These are phyloP conservation scores for Teratosphaeria viscida DNA, from an alignment of 2,329 filamentous ascomycete genomes.

Conservation along the genomic window DNA sequence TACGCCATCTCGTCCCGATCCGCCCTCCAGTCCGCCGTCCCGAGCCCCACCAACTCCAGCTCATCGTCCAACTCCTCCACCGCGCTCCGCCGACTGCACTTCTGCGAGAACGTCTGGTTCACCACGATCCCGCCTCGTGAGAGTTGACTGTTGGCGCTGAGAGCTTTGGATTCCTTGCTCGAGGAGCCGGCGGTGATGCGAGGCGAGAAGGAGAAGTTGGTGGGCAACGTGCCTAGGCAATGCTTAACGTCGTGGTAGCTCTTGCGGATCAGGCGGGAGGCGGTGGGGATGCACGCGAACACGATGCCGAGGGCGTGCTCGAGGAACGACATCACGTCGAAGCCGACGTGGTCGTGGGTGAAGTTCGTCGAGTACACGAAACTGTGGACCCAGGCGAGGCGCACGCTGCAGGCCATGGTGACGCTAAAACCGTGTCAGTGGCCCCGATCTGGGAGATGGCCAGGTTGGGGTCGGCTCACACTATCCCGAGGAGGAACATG, in stretches of 20 bases:
- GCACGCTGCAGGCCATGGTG: background rate
- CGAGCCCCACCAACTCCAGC: background rate
- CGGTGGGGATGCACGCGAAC: background rate
- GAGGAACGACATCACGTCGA: background rate
- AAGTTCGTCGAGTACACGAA: constrained; percentile 1
- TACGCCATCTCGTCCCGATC: background rate
- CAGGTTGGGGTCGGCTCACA: background rate
- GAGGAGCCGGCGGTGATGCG: background rate
- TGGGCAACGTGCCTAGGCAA: background rate
- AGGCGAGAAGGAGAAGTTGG: background rate
- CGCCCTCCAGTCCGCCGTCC: background rate
- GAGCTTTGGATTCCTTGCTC: background rate
- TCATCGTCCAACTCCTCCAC: background rate
- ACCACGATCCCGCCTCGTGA: background rate
- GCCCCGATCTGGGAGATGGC: background rate
- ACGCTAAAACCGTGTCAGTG: background rate
- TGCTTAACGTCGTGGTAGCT: background rate
- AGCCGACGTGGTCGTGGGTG: background rate
- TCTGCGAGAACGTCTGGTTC: background rate
- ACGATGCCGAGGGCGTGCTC: background rate
- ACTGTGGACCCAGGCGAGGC: background rate
- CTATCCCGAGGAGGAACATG: background rate
- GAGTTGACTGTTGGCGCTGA: background rate
- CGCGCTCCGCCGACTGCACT: background rate
- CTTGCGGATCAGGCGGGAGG: background rate